phyloP scores from a whole-genome alignment of 164 flowering plant species.

The Berberis vulgaris region DNA sequence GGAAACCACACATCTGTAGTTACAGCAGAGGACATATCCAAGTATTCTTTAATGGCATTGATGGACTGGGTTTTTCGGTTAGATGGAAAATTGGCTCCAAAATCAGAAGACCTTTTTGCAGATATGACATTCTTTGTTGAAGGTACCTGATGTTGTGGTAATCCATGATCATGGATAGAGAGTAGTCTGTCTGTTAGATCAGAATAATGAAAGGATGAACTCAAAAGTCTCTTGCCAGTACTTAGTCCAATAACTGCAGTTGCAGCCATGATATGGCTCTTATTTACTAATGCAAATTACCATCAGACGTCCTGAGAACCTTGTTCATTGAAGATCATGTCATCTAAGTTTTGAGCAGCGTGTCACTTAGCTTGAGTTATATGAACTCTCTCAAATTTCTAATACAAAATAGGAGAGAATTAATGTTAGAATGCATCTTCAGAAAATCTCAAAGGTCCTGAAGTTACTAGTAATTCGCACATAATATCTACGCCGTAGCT shows the following conservation, averaged over 20 bases:
- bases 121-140: conserved; percentile 31
- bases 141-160: conserved; percentile 24
- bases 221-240: conserved; percentile 67
- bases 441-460: no score
- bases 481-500: no score
- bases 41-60: conserved; percentile 60
- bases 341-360: no score
- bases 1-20: conserved; percentile 24
- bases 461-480: no score
- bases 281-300: no score
- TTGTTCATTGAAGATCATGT: no score
- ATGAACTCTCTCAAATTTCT: no score
- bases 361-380: no score
- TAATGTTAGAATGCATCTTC: no score
- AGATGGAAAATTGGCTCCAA: conserved; percentile 32
- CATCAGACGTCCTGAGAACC: no score
- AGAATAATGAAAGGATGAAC: conserved; percentile 54
- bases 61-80: conserved; percentile 27
- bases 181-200: conserved; percentile 52
- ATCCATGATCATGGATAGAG: conserved; percentile 34
- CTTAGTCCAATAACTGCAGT: conserved; percentile 73
- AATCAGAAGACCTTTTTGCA: conserved; percentile 40
- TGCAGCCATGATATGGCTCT: conserved; percentile 39
- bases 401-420: no score
- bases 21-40: conserved; percentile 31